Evolutionary conservation across 2,329 filamentous ascomycete genomes (phyloP).

Genomic region (Chrysoporthe austroafricana): DNA sequence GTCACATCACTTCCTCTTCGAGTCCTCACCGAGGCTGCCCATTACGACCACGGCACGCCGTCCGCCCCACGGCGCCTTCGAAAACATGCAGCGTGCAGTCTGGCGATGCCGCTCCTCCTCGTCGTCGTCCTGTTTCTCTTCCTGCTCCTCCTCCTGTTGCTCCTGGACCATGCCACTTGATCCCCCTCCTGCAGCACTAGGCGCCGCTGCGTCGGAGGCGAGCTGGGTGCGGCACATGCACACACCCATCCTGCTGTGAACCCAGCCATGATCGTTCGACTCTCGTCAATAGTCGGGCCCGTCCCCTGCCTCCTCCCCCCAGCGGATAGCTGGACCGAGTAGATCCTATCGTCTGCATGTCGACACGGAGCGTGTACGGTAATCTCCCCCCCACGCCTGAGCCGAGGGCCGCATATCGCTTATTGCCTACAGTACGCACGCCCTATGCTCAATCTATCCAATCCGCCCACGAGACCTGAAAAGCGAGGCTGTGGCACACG

Average conservation of each 20-base stretch:
- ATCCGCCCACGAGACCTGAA: neutral
- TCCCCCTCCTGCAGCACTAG: conserved; percentile 11
- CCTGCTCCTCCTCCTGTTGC: neutral
- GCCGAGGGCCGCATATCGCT: conserved; percentile 6
- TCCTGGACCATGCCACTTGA: neutral
- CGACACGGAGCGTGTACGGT: neutral
- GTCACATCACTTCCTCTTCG: conserved; percentile 6
- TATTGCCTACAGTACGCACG: neutral
- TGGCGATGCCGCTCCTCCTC: neutral
- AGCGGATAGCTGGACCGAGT: neutral
- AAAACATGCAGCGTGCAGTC: conserved; percentile 9
- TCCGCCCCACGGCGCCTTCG: neutral
- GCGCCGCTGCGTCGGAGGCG: neutral
- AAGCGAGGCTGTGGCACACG: neutral
- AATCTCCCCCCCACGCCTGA: neutral
- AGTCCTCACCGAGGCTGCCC: neutral
- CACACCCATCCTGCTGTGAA: neutral
- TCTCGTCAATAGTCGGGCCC: neutral
- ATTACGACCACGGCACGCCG: neutral
- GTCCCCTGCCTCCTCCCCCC: neutral
- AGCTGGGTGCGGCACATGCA: neutral
- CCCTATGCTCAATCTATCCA: conserved; percentile 8
- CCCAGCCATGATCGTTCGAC: neutral
- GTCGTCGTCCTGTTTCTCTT: too few species aligned
- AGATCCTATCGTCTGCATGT: neutral